Evolutionary conservation across 1,139 yeast species (phyloP).

Genomic region (Candida albicans): DNA sequence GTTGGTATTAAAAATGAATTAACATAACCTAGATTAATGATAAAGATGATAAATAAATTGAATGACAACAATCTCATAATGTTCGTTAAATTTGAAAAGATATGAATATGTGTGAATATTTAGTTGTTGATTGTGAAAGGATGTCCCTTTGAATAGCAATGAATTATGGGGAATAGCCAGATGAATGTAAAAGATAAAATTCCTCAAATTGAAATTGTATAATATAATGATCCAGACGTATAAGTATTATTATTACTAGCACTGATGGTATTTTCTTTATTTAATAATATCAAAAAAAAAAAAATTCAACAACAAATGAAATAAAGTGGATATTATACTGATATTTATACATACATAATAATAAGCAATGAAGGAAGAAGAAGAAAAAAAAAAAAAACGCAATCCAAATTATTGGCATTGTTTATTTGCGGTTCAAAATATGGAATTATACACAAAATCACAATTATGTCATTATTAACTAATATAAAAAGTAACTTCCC

Average conservation of each 20-base stretch:
- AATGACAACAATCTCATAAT: neutral
- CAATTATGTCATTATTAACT: neutral
- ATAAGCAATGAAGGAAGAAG: neutral
- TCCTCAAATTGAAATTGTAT: no score
- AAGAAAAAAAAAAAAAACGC: neutral
- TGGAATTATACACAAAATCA: neutral
- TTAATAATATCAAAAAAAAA: neutral
- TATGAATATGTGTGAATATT: no score
- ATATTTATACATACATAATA: no score
- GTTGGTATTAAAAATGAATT: neutral
- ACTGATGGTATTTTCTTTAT: neutral
- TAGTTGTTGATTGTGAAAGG: neutral
- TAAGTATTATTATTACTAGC: no score
- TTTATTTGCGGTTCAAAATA: neutral
- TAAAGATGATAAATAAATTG: neutral
- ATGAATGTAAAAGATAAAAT: neutral
- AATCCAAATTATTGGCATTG: neutral
- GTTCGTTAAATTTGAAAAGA: neutral
- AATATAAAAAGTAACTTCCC: no score
- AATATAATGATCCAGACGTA: no score
- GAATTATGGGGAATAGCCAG: neutral
- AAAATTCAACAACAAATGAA: neutral
- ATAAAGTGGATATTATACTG: neutral
- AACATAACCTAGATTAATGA: neutral
- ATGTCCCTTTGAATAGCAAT: neutral